phyloP scores from a whole-genome alignment of 2,329 filamentous ascomycete genomes.

The Calonectria hongkongensis region DNA sequence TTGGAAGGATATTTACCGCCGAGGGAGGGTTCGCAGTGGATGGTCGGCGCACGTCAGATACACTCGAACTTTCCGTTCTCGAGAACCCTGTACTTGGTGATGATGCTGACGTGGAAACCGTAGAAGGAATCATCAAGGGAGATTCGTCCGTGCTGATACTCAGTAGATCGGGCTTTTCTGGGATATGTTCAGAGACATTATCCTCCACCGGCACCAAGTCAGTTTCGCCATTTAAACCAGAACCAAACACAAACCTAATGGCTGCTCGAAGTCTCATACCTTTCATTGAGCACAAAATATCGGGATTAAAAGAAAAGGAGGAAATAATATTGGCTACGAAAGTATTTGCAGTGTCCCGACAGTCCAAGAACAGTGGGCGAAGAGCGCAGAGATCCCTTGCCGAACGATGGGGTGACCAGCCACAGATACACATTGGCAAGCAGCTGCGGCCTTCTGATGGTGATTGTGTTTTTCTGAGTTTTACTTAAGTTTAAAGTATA shows the following conservation, averaged over 20 bases:
- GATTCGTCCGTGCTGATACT: neutral
- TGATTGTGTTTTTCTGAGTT: neutral
- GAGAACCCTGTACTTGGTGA: neutral
- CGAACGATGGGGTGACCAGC: conserved; percentile 26
- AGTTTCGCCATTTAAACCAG: conserved; percentile 30
- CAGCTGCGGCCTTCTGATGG: neutral
- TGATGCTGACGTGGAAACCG: neutral
- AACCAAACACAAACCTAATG: conserved; percentile 46
- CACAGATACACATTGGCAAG: conserved; percentile 4
- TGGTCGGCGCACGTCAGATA: conserved; percentile 8
- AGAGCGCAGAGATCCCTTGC: neutral
- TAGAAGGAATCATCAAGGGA: conserved; percentile 11
- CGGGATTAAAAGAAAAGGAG: neutral
- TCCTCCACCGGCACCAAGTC: neutral
- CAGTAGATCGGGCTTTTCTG: neutral
- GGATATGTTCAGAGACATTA: conserved; percentile 1
- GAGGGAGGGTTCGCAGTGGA: conserved; percentile 37
- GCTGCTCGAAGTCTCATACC: conserved; percentile 40
- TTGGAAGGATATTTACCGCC: conserved; percentile 9
- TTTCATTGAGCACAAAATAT: conserved; percentile 1
- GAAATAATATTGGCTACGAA: conserved; percentile 25
- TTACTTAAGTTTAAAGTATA: neutral
- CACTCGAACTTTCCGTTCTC: neutral
- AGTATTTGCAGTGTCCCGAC: conserved; percentile 30
- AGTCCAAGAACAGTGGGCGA: neutral